These are phyloP conservation scores for Blastobotrys proliferans DNA, from an alignment of 1,139 yeast species.

Conservation along the genomic window DNA sequence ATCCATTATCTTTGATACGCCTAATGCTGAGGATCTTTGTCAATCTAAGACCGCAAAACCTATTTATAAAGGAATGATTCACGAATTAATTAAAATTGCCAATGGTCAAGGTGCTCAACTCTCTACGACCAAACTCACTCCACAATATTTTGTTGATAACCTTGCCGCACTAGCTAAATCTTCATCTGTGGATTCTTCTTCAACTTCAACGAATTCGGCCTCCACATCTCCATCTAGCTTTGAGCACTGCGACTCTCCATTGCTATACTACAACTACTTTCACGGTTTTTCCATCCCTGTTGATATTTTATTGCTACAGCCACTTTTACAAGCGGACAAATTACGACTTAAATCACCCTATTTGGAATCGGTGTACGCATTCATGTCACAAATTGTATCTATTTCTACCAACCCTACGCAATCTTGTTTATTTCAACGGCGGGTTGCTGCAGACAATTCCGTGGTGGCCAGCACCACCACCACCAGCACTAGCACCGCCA, in stretches of 20 bases:
- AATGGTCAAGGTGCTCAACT: slow-evolving; percentile 30
- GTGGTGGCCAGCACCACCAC: slow-evolving; percentile 8
- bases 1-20: slow-evolving; percentile 66
- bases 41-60: slow-evolving; percentile 72
- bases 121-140: slow-evolving; percentile 2
- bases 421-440: slow-evolving; percentile 9
- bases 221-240: slow-evolving; percentile 9
- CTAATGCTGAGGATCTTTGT: slow-evolving; percentile 54
- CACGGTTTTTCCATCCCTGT: slow-evolving; percentile 54
- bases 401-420: too few relatives aligned
- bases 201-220: slow-evolving; percentile 13
- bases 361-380: slow-evolving; percentile 79
- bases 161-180: too few relatives aligned
- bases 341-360: slow-evolving; percentile 82
- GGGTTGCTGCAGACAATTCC: neutral
- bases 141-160: slow-evolving; percentile 12
- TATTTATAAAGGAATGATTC: slow-evolving; percentile 69
- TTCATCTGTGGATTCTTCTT: slow-evolving; percentile 28
- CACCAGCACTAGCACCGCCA: slow-evolving; percentile 6
- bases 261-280: slow-evolving; percentile 57
- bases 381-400: slow-evolving; percentile 77
- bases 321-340: slow-evolving; percentile 83
- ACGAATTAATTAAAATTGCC: slow-evolving; percentile 69
- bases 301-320: slow-evolving; percentile 75
- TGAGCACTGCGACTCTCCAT: slow-evolving; percentile 22